Evolutionary conservation across 495 filamentous ascomycete species (phyloP).

Genomic region (Penicillium egyptiacum): DNA sequence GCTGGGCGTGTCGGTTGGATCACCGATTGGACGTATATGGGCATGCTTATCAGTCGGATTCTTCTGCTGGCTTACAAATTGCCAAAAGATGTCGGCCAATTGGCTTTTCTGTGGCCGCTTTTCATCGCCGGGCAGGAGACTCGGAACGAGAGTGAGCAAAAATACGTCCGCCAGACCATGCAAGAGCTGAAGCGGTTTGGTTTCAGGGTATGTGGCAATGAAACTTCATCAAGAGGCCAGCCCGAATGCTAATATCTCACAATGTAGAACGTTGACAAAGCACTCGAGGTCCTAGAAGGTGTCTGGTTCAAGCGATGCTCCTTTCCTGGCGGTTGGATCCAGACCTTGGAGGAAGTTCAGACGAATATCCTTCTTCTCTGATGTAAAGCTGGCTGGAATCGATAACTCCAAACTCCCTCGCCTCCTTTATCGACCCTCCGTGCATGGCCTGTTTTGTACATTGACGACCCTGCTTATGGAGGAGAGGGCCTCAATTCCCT

Average conservation of each 20-base stretch:
- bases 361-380: slow-evolving; percentile 37
- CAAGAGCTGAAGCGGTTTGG: slow-evolving; percentile 37
- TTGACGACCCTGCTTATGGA: too few relatives aligned
- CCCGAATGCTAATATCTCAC: slow-evolving; percentile 6
- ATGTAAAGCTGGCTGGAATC: not conserved
- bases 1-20: slow-evolving; percentile 35
- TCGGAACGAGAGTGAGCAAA: slow-evolving; percentile 35
- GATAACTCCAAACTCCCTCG: not conserved
- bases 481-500: too few relatives aligned
- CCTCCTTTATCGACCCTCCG: not conserved
- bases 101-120: slow-evolving; percentile 41
- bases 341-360: slow-evolving; percentile 40
- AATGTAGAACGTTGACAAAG: slow-evolving; percentile 39
- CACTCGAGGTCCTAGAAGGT: slow-evolving; percentile 35
- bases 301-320: slow-evolving; percentile 41
- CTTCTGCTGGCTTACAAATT: slow-evolving; percentile 35
- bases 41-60: slow-evolving; percentile 38
- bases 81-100: slow-evolving; percentile 39
- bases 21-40: slow-evolving; percentile 28
- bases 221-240: not conserved
- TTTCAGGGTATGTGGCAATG: slow-evolving; percentile 30
- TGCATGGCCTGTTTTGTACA: too few relatives aligned
- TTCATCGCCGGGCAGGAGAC: slow-evolving; percentile 43
- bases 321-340: slow-evolving; percentile 42
- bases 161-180: slow-evolving; percentile 40